Conservation (phyloP, 2,329 filamentous ascomycete genomes). For the Fonsecaea nubica region DNA sequence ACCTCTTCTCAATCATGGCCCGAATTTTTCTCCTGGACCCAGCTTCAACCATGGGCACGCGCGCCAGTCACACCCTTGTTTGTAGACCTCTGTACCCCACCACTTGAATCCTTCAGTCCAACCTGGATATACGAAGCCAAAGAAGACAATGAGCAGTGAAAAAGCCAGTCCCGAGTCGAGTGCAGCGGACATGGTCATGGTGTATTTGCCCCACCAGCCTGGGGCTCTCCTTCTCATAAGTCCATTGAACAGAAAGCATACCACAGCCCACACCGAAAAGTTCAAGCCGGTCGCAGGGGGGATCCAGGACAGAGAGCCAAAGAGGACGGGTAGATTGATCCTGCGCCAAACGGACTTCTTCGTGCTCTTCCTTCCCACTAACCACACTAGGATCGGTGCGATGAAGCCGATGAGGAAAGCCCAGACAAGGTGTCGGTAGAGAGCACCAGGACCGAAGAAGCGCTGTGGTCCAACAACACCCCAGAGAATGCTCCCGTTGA, state of each 20-base stretch:
- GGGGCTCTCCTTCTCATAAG: conserved; percentile 70
- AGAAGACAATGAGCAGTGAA: conserved; percentile 82
- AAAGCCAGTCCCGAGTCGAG: conserved; percentile 83
- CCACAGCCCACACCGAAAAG: conserved; percentile 84
- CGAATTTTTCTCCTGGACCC: conserved; percentile 67
- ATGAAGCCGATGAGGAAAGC: conserved; percentile 79
- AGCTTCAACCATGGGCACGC: conserved; percentile 75
- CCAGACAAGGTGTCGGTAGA: conserved; percentile 79
- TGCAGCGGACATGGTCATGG: conserved; percentile 84
- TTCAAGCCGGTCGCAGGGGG: conserved; percentile 84
- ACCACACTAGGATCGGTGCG: conserved; percentile 75
- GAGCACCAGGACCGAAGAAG: conserved; percentile 78
- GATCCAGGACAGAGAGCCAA: conserved; percentile 84
- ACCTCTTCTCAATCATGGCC: conserved; percentile 10
- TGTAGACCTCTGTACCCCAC: conserved; percentile 90
- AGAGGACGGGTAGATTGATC: conserved; percentile 81
- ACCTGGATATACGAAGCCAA: conserved; percentile 82
- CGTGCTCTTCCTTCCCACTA: conserved; percentile 64
- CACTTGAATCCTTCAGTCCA: conserved; percentile 75
- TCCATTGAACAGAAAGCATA: conserved; percentile 83
- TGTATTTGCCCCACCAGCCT: conserved; percentile 90
- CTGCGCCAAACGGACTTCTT: conserved; percentile 71
- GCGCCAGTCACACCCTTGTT: conserved; percentile 83
- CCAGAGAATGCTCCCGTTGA: conserved; percentile 90
- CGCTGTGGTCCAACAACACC: conserved; percentile 82